phyloP scores from a whole-genome alignment of 371 early-diverging fungal genomes.

The Zopfochytrium polystomum region DNA sequence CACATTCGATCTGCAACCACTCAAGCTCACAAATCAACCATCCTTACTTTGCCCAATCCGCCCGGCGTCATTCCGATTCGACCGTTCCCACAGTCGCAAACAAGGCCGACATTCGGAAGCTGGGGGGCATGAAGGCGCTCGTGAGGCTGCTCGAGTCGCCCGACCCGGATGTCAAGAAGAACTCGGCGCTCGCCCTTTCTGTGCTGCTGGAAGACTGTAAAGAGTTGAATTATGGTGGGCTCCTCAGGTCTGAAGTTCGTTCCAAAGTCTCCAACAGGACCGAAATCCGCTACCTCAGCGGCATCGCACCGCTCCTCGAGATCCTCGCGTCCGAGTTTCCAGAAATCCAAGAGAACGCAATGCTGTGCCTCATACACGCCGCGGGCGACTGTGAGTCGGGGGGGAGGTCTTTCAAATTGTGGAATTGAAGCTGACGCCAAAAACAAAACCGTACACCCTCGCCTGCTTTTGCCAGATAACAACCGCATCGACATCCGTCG shows the following conservation, averaged over 20 bases:
- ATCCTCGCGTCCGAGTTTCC: constrained; percentile 46
- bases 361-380: constrained; percentile 40
- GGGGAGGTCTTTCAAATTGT: too few relatives aligned
- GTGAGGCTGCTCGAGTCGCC: constrained; percentile 44
- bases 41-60: neutral
- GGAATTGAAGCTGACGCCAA: constrained; percentile 5
- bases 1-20: neutral
- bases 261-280: constrained; percentile 40
- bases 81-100: constrained; percentile 41
- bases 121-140: constrained; percentile 50
- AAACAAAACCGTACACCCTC: neutral
- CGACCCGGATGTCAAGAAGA: constrained; percentile 57
- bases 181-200: constrained; percentile 43
- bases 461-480: constrained; percentile 20
- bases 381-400: constrained; percentile 52
- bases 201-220: constrained; percentile 50
- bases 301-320: constrained; percentile 46
- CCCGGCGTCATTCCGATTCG: neutral
- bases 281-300: constrained; percentile 47
- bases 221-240: neutral
- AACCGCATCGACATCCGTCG: constrained; percentile 46
- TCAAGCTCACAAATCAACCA: neutral
- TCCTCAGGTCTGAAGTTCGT: neutral
- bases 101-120: constrained; percentile 50
- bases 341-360: constrained; percentile 51